Evolutionary conservation across 2,329 filamentous ascomycete genomes (phyloP).

Genomic region (Penicillium aurantiogriseum): DNA sequence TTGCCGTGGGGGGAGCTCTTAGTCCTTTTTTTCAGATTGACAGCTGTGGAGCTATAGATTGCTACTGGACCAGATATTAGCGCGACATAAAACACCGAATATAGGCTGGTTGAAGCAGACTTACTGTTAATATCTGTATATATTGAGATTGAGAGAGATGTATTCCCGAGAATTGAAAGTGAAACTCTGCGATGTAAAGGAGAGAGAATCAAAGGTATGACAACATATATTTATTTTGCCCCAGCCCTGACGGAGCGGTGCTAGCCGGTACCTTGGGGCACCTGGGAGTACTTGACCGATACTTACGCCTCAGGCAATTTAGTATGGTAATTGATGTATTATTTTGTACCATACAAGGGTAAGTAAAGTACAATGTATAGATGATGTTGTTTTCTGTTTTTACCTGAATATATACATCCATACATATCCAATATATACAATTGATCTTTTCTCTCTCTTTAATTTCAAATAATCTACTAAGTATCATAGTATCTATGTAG

Average conservation of each 20-base stretch:
- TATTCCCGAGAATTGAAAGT: background rate
- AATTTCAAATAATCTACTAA: background rate
- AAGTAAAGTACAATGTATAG: background rate
- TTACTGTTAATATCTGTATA: background rate
- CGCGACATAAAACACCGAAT: background rate
- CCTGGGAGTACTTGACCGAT: background rate
- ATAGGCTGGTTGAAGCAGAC: background rate
- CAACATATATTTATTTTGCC: background rate
- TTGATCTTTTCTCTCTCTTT: too few species aligned
- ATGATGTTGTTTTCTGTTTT: too few species aligned
- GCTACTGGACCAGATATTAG: background rate
- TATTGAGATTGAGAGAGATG: background rate
- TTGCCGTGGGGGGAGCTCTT: background rate
- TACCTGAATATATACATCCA: background rate
- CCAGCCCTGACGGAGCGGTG: constrained; percentile 2
- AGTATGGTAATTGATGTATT: background rate
- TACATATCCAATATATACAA: background rate
- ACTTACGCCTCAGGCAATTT: background rate
- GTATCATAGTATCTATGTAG: background rate
- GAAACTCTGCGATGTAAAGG: background rate
- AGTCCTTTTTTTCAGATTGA: background rate
- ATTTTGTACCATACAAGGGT: background rate
- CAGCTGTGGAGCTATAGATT: background rate
- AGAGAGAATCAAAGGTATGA: background rate
- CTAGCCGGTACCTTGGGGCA: constrained; percentile 6